phyloP scores from a whole-genome alignment of 2,329 filamentous ascomycete genomes.

The Aureobasidium mangrovei region DNA sequence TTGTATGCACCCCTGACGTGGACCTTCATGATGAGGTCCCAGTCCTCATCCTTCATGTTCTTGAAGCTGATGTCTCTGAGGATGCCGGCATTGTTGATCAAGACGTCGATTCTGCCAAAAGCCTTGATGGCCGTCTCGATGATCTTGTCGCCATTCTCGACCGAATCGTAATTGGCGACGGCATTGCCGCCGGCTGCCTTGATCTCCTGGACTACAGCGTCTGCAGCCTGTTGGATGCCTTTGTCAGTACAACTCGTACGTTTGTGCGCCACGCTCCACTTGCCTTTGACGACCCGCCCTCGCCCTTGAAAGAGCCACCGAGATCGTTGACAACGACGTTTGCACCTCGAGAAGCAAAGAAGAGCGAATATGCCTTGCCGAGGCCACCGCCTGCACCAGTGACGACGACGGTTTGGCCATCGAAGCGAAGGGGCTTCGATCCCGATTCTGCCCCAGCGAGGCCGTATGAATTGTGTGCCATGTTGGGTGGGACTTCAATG shows the following conservation, averaged over 20 bases:
- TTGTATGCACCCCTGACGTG: conserved; percentile 94
- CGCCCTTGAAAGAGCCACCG: conserved; percentile 85
- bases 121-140: conserved; percentile 77
- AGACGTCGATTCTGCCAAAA: conserved; percentile 81
- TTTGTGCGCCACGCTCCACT: conserved; percentile 19
- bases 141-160: conserved; percentile 88
- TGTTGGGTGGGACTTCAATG: not conserved
- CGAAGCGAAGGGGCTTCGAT: conserved; percentile 58
- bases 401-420: conserved; percentile 81
- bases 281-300: conserved; percentile 81
- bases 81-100: conserved; percentile 98
- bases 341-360: conserved; percentile 86
- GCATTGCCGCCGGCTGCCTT: conserved; percentile 86
- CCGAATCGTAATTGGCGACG: conserved; percentile 93
- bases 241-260: not conserved
- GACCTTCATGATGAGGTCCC: conserved; percentile 89
- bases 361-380: conserved; percentile 73
- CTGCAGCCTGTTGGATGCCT: conserved; percentile 54
- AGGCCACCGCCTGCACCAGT: conserved; percentile 78
- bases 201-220: conserved; percentile 76
- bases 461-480: conserved; percentile 17
- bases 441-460: conserved; percentile 4
- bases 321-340: conserved; percentile 96
- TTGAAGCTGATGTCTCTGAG: conserved; percentile 93
- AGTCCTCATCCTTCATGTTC: conserved; percentile 96